Evolutionary conservation across 176 grass and related monocot species (phyloP), one percentile per base, ranked within the genome.

Genomic region (Cenchrus fungigraminus): DNA sequence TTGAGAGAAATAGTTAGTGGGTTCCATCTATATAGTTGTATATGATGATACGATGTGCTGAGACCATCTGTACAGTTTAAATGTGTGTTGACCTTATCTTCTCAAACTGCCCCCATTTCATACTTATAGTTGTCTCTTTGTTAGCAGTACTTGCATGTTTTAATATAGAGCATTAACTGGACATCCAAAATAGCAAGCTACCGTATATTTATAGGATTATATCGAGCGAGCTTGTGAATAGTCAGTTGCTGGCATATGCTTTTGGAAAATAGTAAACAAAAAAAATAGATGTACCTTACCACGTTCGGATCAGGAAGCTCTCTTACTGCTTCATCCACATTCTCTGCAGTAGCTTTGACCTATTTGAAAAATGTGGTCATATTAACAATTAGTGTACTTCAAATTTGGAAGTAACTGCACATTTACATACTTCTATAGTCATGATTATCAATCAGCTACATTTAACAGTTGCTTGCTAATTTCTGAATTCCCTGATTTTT

Each of bases 331-430:
- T 91, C 97, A 86, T 99, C 88, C 22, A 96, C 97, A 92, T 96
- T 99, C 88, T 92, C 97, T 43, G 97, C 93, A 79, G 97, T 99
- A 68, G 93, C 97, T 94, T 99, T 99, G 52, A 99, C 97, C 97
- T 99, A 82, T 82, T 73, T 86, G 17, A 46, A 32, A 32, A 32
- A 76, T 81, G 9, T 43, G 63, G 83, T 79, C 63, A 8, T 29
- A 78, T 51, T 65, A 63, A 46, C 62, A 87, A 60, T 80, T 57
- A 82, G 19, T 46, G 72, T 11, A 61, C 1, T 42, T 78, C 17
- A 79, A 62, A 68, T 61, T 22, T 79, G 15, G 65, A 51, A 79
- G 82, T 15, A 89, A 81, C 5, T 79, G 7, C 52, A 60, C 1
- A 66, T 78, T 74, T 66, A 42, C 16, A 51, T 70, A 70, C 44